These are phyloP conservation scores for Hirschfeldia incana DNA, from an alignment of 345 rosid species.

Conservation along the genomic window DNA sequence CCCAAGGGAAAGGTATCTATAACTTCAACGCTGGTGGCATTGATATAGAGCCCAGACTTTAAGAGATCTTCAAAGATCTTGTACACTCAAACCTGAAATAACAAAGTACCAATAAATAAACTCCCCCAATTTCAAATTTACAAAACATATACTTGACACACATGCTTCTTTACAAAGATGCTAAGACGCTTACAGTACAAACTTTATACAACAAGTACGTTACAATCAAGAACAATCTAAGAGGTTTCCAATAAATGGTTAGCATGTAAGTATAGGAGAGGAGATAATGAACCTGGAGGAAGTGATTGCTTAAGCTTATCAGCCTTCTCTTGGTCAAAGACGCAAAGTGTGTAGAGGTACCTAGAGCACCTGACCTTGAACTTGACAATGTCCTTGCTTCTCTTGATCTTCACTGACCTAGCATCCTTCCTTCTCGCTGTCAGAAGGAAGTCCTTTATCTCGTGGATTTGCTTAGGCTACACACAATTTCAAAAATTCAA, in stretches of 20 bases:
- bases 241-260: background rate
- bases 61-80: conserved; percentile 52
- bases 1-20: background rate
- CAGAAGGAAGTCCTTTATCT: conserved; percentile 67
- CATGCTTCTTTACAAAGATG: background rate
- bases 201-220: background rate
- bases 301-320: conserved; percentile 71
- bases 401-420: conserved; percentile 51
- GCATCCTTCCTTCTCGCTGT: conserved; percentile 78
- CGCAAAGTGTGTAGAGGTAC: conserved; percentile 66
- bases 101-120: background rate
- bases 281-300: conserved; percentile 52
- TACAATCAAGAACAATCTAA: background rate
- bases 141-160: background rate
- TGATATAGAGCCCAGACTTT: background rate
- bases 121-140: background rate
- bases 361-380: conserved; percentile 74
- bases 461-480: conserved; percentile 68
- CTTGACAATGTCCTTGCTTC: conserved; percentile 42
- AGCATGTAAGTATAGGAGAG: background rate
- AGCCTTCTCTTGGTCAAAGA: conserved; percentile 62
- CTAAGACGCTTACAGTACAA: background rate
- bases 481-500: background rate
- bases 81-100: conserved; percentile 76
- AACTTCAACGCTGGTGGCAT: conserved; percentile 1